These are phyloP conservation scores for Lichtheimia hyalospora DNA, from an alignment of 371 early-diverging fungal genomes.

Conservation along the genomic window DNA sequence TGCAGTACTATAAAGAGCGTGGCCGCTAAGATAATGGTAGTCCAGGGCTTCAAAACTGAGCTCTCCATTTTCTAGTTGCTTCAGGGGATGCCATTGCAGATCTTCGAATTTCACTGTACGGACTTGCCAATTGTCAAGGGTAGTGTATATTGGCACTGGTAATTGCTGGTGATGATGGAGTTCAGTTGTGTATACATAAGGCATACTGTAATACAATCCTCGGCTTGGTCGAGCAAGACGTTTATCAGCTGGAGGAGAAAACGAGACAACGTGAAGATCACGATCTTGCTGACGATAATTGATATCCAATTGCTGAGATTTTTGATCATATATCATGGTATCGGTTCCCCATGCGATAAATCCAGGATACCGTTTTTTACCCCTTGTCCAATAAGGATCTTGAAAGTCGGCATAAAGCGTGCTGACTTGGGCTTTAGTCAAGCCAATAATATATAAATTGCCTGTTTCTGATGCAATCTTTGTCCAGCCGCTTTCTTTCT, in stretches of 20 bases:
- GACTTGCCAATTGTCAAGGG: constrained; percentile 25
- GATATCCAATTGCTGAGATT: constrained; percentile 22
- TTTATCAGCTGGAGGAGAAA: constrained; percentile 13
- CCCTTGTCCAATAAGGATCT: constrained; percentile 51
- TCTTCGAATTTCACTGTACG: constrained; percentile 32
- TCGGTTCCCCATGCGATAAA: constrained; percentile 56
- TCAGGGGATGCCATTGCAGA: constrained; percentile 47
- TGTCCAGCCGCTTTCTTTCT: constrained; percentile 49
- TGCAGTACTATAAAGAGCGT: constrained; percentile 57
- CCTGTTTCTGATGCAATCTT: constrained; percentile 34
- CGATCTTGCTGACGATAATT: constrained; percentile 27
- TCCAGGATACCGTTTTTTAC: constrained; percentile 21
- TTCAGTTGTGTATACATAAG: constrained; percentile 20
- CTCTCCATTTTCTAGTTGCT: constrained; percentile 11
- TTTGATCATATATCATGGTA: constrained; percentile 33
- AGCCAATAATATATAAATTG: constrained; percentile 45
- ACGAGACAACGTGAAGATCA: constrained; percentile 30
- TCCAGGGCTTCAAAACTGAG: constrained; percentile 51
- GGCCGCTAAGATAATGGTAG: constrained; percentile 65
- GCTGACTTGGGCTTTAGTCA: constrained; percentile 43
- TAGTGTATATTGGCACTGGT: constrained; percentile 21
- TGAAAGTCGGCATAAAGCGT: constrained; percentile 62
- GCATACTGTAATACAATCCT: constrained; percentile 22
- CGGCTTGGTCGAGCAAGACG: constrained; percentile 5
- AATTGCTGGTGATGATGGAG: constrained; percentile 19